These are phyloP conservation scores for Kitagawia praeruptora DNA, from an alignment of 129 eudicot species.

Conservation along the genomic window DNA sequence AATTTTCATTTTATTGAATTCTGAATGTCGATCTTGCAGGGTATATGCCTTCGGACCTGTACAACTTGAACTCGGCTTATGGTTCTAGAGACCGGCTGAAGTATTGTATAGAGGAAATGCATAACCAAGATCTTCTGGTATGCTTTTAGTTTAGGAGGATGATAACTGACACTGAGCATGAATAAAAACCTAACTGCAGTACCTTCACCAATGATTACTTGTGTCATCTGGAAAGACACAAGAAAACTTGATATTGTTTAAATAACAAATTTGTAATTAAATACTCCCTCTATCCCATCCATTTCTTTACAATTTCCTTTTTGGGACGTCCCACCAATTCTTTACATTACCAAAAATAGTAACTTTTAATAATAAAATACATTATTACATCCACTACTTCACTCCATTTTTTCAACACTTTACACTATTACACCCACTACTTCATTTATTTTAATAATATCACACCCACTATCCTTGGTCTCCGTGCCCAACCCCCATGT, in stretches of 20 bases:
- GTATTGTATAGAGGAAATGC: conserved; percentile 58
- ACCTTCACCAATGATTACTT: not conserved
- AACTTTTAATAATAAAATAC: no score
- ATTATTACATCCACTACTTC: no score
- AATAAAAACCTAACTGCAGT: not conserved
- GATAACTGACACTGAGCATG: not conserved
- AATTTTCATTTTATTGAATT: not conserved
- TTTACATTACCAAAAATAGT: no score
- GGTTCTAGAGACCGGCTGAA: conserved; percentile 57
- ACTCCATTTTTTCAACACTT: no score
- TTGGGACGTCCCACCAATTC: no score
- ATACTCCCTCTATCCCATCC: no score
- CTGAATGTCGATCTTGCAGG: conserved; percentile 38
- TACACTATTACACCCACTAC: no score
- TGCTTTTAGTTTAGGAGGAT: not conserved
- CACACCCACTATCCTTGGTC: no score
- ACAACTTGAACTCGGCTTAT: conserved; percentile 59
- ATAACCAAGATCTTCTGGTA: conserved; percentile 53
- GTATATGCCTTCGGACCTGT: conserved; percentile 70
- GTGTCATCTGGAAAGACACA: not conserved
- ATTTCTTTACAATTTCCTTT: no score
- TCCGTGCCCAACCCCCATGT: no score
- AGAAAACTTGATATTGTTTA: not conserved
- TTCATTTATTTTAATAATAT: no score
- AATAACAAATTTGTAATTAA: not conserved